Evolutionary conservation across 257 asterid genomes (phyloP).

Genomic region (Lithospermum erythrorhizon): DNA sequence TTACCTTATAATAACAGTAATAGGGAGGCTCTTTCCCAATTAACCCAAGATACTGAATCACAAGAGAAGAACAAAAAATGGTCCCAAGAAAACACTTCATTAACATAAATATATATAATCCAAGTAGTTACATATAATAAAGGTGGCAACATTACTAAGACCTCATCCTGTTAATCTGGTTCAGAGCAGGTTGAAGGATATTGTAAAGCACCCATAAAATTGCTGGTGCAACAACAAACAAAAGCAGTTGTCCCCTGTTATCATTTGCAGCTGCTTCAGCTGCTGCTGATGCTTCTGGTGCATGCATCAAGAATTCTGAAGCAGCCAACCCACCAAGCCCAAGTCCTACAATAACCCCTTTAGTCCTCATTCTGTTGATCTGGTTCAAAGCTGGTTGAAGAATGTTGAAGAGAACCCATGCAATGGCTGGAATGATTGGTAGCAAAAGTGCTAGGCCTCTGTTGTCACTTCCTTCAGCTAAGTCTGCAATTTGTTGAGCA

Average conservation of each 20-base stretch:
- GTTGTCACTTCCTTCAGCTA: conserved; percentile 37
- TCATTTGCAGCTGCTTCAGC: conserved; percentile 53
- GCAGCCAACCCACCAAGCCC: conserved; percentile 51
- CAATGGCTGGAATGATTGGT: conserved; percentile 58
- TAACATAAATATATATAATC: too few species aligned
- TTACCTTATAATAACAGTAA: too few species aligned
- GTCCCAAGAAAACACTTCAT: too few species aligned
- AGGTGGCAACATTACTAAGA: conserved; percentile 15
- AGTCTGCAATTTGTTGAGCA: conserved; percentile 77
- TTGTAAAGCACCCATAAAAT: conserved; percentile 70
- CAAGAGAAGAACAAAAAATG: too few species aligned
- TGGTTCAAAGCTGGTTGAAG: conserved; percentile 70
- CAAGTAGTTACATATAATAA: background rate
- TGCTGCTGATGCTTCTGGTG: conserved; percentile 35
- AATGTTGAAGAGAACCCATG: conserved; percentile 72
- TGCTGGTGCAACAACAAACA: conserved; percentile 78
- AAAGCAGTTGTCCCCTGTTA: conserved; percentile 70
- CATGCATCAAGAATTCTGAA: conserved; percentile 25
- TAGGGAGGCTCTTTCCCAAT: too few species aligned
- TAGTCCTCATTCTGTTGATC: conserved; percentile 57
- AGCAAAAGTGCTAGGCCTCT: conserved; percentile 58
- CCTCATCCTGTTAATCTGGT: conserved; percentile 83
- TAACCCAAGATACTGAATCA: too few species aligned
- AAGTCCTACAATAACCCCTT: conserved; percentile 47
- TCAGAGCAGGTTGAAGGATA: conserved; percentile 88